Conservation (phyloP, 768 basidiomycete genomes). For the Austroboletus eburneus region DNA sequence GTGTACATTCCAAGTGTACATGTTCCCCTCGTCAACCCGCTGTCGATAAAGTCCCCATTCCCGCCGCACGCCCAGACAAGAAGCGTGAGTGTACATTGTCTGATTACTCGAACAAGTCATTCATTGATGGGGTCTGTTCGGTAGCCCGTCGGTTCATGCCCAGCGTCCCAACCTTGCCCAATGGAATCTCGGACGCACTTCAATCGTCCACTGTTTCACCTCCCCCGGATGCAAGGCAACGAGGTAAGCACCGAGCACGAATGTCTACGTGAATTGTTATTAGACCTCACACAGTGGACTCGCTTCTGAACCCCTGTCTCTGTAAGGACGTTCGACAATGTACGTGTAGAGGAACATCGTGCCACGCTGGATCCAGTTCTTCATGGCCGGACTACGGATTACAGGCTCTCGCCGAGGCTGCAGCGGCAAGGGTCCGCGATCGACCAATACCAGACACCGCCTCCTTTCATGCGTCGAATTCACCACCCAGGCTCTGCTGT, state of each 20-base stretch:
- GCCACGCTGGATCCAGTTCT: constrained; percentile 4
- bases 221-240: constrained; percentile 45
- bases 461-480: constrained; percentile 3
- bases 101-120: constrained; percentile 2
- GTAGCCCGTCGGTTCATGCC: constrained; percentile 67
- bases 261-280: background rate
- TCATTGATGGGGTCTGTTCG: constrained; percentile 9
- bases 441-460: constrained; percentile 4
- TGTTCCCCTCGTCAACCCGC: constrained; percentile 46
- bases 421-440: constrained; percentile 22
- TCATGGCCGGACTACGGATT: constrained; percentile 20
- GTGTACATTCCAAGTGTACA: constrained; percentile 78
- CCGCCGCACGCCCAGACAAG: constrained; percentile 30
- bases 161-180: constrained; percentile 66
- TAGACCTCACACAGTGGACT: constrained; percentile 42
- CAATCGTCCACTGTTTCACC: constrained; percentile 23
- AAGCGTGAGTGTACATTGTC: constrained; percentile 26
- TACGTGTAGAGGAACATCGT: constrained; percentile 35
- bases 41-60: constrained; percentile 30
- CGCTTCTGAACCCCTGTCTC: constrained; percentile 60
- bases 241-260: constrained; percentile 34
- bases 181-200: constrained; percentile 60
- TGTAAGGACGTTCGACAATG: constrained; percentile 57
- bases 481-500: constrained; percentile 23
- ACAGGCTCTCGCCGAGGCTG: constrained; percentile 36